Percentiles rank a stretch among this genome's conserved stretches.
Conservation (phyloP, 2,329 filamentous ascomycete species). For the Podosphaera fusca region DNA sequence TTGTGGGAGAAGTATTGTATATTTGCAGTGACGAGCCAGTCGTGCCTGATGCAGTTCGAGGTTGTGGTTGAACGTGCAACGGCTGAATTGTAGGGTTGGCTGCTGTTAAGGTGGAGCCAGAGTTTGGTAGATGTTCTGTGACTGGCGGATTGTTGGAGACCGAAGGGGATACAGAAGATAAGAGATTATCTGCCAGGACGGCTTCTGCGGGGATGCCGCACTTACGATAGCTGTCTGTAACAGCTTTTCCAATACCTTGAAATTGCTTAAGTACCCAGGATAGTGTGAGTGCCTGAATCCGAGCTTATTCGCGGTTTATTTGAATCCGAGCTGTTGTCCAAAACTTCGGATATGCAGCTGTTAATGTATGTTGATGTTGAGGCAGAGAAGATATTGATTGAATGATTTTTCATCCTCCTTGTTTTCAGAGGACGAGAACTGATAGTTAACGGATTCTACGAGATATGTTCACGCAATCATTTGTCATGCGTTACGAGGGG, state of each 20-base stretch:
- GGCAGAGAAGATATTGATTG: not conserved
- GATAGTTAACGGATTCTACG: not conserved
- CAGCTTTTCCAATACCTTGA: not conserved
- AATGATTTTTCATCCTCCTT: not conserved
- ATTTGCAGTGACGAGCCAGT: not conserved
- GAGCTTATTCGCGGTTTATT: not conserved
- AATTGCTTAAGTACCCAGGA: not conserved
- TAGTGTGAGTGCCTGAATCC: not conserved
- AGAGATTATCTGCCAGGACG: conserved; percentile 52
- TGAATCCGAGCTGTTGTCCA: not conserved
- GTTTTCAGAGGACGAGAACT: not conserved
- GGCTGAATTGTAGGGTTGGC: conserved; percentile 13
- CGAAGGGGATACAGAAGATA: conserved; percentile 31
- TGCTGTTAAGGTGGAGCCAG: conserved; percentile 24
- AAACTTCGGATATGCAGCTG: not conserved
- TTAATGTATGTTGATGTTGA: not conserved
- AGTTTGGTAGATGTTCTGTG: conserved; percentile 27
- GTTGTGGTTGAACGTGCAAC: conserved; percentile 5
- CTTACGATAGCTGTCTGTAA: conserved; percentile 1
- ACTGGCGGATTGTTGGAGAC: conserved; percentile 42
- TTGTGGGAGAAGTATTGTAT: not conserved
- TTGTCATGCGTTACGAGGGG: not conserved
- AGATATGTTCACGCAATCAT: not conserved
- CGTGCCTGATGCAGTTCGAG: conserved; percentile 1
- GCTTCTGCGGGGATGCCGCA: conserved; percentile 28